Base-by-base conservation (phyloP, 768 basidiomycete species). In the Erythrobasidium yunnanense region DNA sequence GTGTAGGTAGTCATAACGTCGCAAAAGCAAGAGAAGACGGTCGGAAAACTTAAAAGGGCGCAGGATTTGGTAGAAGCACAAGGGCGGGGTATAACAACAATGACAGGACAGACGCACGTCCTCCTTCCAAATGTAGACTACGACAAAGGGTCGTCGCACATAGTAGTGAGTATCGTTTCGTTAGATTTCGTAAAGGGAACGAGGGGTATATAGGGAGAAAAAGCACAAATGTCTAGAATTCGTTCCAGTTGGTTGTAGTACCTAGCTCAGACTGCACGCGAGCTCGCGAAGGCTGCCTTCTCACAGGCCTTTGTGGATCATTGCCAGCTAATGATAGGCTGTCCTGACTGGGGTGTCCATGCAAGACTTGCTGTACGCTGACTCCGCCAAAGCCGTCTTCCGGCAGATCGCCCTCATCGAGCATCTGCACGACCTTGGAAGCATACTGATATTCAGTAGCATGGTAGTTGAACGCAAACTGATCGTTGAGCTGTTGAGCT, bases 301-400 rank as follows among this genome's bases (percentile, higher is more conserved):
- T 51, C 8, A 51, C 49, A 13, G 49, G 49, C 22, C 49, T 51
- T 25, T 51, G 49, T 25, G 11, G 11, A 8, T 51, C 38, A n/a
- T 42, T 42, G 11, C 11, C n/a, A n/a, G 49, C 22, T 51, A 7
- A 23, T 8, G 25, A 25, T 8, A 51, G 13, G 22, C 22, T 51
- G 11, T 51, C 17, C 11, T 51, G 49, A 32, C 45, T 51, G 4
- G 45, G 46, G n/a, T 50, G 45, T 23, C 22, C 52, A 23, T 63
- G 60, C 46, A 63, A 29, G 6, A 63, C 60, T 38, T 63, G 60
- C 30, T 46, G 49, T 17, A 63, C 49, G 49, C 60, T 51, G 23
- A 63, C 60, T 5, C 60, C 60, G 3, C 60, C 60, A 23, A 63
- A 63, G 17, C 60, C 60, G 38, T 63, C 60, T 63, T 63, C 60